Percentiles rank a stretch among this genome's conserved stretches.
Conservation (phyloP, 805 yeast genomes). For the Wickerhamiella galacta region DNA sequence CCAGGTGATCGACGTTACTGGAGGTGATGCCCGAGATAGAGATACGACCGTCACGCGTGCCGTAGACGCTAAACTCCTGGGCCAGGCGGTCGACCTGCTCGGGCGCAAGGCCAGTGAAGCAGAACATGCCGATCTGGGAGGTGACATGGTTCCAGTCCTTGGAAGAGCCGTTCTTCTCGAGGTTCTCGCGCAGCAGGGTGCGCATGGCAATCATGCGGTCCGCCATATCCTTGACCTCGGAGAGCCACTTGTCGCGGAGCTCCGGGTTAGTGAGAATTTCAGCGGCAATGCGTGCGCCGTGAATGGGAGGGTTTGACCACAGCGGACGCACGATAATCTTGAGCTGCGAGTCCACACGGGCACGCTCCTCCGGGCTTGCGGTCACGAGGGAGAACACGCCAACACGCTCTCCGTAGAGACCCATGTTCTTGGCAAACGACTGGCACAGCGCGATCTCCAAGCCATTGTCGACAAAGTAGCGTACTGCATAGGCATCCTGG, state of each 20-base stretch:
- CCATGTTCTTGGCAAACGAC: conserved; percentile 90
- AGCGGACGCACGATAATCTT: conserved; percentile 71
- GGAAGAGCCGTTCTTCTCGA: conserved; percentile 37
- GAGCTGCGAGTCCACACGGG: conserved; percentile 57
- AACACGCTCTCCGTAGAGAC: conserved; percentile 87
- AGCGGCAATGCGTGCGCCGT: conserved; percentile 82
- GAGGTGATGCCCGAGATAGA: conserved; percentile 86
- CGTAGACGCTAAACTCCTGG: conserved; percentile 60
- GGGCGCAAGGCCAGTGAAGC: conserved; percentile 64
- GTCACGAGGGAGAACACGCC: conserved; percentile 44
- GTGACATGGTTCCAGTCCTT: conserved; percentile 75
- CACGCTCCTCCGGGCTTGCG: conserved; percentile 25
- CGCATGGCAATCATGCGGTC: conserved; percentile 65
- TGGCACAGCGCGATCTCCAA: conserved; percentile 46
- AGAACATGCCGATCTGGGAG: conserved; percentile 92
- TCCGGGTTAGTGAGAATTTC: conserved; percentile 45
- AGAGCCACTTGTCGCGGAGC: conserved; percentile 58
- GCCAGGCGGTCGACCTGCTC: conserved; percentile 60
- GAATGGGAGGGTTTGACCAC: conserved; percentile 87
- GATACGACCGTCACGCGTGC: conserved; percentile 74
- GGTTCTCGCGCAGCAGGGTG: conserved; percentile 39
- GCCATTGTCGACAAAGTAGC: conserved; percentile 28
- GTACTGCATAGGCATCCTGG: conserved; percentile 46
- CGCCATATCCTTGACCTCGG: conserved; percentile 65
- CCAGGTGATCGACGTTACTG: conserved; percentile 45